Evolutionary conservation across 2,329 filamentous ascomycete species (phyloP), one percentile per base, ranked within the genome.

Genomic region (Orbilia javanica): DNA sequence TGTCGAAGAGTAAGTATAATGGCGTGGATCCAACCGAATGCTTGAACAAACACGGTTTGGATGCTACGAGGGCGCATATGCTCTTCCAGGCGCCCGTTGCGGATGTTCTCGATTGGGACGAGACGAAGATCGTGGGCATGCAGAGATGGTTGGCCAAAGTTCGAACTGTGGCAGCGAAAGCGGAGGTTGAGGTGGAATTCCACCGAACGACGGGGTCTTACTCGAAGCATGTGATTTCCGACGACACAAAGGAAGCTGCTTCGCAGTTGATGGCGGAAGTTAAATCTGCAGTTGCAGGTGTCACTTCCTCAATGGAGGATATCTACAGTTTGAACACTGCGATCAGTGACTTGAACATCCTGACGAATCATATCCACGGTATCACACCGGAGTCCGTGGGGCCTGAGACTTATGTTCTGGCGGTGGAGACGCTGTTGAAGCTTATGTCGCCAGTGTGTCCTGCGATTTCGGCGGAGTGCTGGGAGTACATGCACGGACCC

Each of bases 1-100:
- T 97, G 94, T 96, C 92, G 44, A 97, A 97, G 85, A 96, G 93
- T 82, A 97, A 97, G 84, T 88, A 96, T 85, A 97, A 97, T 82
- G 94, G 94, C 27, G 93, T 97, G 5, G 93, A 97, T 82, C 94
- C 94, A 0, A 90, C 89, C 0, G 86, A 86, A 0, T 92, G 91
- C 79, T 93, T 96, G 72, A 85, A 87, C 6, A 89, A 89, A 80
- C 91, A 96, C 81, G 94, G 94, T 22, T 92, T 93, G 0, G 94
- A 97, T 83, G 90, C 92, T 4, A 94, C 92, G 1, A 87, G 94
- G 70, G 93, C 93, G 3, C 94, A 97, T 83, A 92, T 97, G 83
- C 87, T 97, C 5, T 97, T 97, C 85, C 92, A 94, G 81, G 94
- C 94, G 0, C 93, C 94, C 0, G 92, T 96, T 13, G 90, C 87